Percentiles rank a stretch among this genome's conserved stretches.
Conservation (phyloP, 192 early-diverging fungal genomes). For the Coemansia sp. region DNA sequence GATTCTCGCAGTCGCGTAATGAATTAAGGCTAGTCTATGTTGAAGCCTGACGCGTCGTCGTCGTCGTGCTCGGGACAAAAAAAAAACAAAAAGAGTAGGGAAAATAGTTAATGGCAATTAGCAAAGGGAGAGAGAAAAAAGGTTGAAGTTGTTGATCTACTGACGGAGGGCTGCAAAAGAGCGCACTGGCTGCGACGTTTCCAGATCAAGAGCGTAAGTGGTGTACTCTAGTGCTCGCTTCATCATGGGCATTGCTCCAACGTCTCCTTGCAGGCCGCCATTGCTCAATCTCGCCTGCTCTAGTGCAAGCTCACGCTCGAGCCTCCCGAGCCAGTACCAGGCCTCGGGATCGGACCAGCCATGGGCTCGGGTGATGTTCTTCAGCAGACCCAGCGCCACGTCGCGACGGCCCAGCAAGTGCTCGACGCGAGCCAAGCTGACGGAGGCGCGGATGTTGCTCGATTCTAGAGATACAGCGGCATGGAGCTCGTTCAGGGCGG, state of each 20-base stretch:
- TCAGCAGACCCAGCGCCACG: constrained; percentile 49
- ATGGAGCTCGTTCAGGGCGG: constrained; percentile 50
- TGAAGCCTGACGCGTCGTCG: too few species aligned
- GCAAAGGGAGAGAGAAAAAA: background rate
- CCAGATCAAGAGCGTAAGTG: constrained; percentile 50
- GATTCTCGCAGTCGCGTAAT: background rate
- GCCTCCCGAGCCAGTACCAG: constrained; percentile 52
- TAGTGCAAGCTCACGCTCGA: constrained; percentile 49
- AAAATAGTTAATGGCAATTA: too few species aligned
- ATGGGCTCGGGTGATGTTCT: constrained; percentile 48
- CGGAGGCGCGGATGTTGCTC: constrained; percentile 40
- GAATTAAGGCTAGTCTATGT: too few species aligned
- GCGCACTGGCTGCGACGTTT: constrained; percentile 45
- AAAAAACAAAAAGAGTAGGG: too few species aligned
- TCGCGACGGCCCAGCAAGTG: constrained; percentile 45
- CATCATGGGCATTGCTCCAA: constrained; percentile 12
- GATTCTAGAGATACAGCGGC: constrained; percentile 48
- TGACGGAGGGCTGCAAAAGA: constrained; percentile 31
- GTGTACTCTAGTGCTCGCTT: constrained; percentile 40
- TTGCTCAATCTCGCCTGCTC: constrained; percentile 10
- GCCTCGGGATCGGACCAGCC: constrained; percentile 56
- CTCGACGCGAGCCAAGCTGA: constrained; percentile 45
- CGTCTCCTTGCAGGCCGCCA: background rate
- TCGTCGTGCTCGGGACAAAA: too few species aligned
- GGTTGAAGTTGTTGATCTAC: background rate